Percentiles rank a stretch among this genome's conserved stretches.
Evolutionary conservation across 2,329 filamentous ascomycete genomes (phyloP).

Genomic region (Alternaria sp.): DNA sequence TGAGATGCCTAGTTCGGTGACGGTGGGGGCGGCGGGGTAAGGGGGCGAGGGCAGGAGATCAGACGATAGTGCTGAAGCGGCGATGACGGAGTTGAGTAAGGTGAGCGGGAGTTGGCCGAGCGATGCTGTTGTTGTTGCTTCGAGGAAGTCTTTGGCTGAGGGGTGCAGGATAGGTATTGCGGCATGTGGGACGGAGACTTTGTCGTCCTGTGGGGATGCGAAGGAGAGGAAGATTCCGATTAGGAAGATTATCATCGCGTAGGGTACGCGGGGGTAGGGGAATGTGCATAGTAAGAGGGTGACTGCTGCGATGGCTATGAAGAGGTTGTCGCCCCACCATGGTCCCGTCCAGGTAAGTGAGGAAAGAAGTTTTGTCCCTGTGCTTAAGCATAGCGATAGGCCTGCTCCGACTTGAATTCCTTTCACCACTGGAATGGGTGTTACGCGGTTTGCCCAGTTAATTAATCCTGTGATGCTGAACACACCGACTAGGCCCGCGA

Average conservation of each 20-base stretch:
- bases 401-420: constrained; percentile 95
- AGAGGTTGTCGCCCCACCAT: constrained; percentile 74
- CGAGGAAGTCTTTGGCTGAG: constrained; percentile 56
- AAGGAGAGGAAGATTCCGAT: constrained; percentile 72
- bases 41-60: constrained; percentile 76
- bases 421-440: constrained; percentile 88
- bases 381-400: constrained; percentile 79
- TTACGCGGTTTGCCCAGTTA: constrained; percentile 71
- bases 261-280: constrained; percentile 71
- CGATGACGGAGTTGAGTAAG: constrained; percentile 89
- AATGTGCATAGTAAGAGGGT: constrained; percentile 72
- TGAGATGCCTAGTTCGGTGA: constrained; percentile 79
- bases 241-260: constrained; percentile 75
- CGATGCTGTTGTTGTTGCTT: constrained; percentile 69
- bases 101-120: constrained; percentile 90
- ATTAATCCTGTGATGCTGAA: constrained; percentile 83
- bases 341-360: constrained; percentile 72
- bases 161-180: constrained; percentile 58
- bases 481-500: constrained; percentile 73
- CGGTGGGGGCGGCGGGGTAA: constrained; percentile 63
- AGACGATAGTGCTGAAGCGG: constrained; percentile 77
- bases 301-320: constrained; percentile 79
- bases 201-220: constrained; percentile 35
- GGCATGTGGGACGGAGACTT: constrained; percentile 56
- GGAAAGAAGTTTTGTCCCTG: constrained; percentile 69